Base-by-base conservation (phyloP, 148 eudicot species). In the Cornus florida region DNA sequence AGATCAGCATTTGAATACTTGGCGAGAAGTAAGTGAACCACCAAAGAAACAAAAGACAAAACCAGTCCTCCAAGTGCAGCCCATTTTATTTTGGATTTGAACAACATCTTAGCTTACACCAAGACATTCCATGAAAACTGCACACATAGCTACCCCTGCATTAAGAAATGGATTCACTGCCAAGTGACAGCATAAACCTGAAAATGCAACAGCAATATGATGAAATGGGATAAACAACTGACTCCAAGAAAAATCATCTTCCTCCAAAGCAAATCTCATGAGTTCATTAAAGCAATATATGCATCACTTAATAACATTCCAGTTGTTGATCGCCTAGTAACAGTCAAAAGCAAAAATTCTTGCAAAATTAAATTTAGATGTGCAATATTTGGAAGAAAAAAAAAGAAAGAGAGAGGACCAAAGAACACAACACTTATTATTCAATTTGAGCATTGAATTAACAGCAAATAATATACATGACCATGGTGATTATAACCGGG, bases 1-100 rank as follows among this genome's bases (percentile, higher is more conserved):
- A 87, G 79, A 67, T 90, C 88, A 17, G 83, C 81, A 81, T 85
- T 86, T 20, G 93, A 89, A 79, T 87, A 87, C 74, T 88, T 83
- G 78, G 95, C 95, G 71, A 92, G 87, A 74, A 87, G 68, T 68
- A 92, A 78, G 82, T 92, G 97, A 74, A 89, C 91, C 70, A 83
- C 64, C 79, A 90, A 82, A 67, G 97, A 92, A 39, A 85, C 73
- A 35, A 90, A 76, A 12, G 97, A 92, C 59, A 92, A 79, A n/a
- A 89, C 73, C 62, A 92, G 86, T 71, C 88, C 92, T 78, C 90
- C 92, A 59, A 92, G 83, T 74, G 92, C 96, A 74, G 84, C 92
- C 93, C 92, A 92, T 81, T 92, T 92, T 7, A 92, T 84, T 81
- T 87, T 92, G 78, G 96, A 92, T 89, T 85, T 92, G 85, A 87